Evolutionary conservation across 306 rosid genomes (phyloP).

Genomic region (Canavalia ensiformis): DNA sequence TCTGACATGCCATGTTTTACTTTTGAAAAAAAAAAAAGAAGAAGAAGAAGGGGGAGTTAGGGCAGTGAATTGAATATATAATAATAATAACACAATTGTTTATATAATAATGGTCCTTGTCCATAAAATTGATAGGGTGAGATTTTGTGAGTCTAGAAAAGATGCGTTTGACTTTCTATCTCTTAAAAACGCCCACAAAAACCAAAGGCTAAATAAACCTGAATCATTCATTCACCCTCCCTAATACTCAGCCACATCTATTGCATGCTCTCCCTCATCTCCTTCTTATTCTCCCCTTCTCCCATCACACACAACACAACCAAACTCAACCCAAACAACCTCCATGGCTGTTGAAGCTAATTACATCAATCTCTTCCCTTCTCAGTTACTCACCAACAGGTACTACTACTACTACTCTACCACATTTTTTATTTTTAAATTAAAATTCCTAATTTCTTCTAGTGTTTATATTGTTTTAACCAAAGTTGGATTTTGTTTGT

Average conservation of each 20-base stretch:
- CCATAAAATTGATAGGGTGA: background rate
- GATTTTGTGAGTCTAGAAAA: conserved; percentile 49
- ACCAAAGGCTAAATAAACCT: conserved; percentile 53
- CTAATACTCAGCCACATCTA: conserved; percentile 52
- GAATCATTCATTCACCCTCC: conserved; percentile 47
- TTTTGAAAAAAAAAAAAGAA: conserved; percentile 18
- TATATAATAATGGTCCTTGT: background rate
- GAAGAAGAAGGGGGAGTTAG: too few species aligned
- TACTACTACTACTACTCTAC: conserved; percentile 6
- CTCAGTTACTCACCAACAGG: conserved; percentile 67
- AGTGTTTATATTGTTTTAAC: background rate
- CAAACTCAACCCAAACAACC: conserved; percentile 29
- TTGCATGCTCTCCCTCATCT: conserved; percentile 64
- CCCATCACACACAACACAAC: background rate
- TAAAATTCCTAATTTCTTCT: background rate
- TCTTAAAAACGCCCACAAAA: conserved; percentile 40
- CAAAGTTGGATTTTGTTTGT: background rate
- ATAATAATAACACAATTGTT: background rate
- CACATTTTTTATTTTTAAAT: background rate
- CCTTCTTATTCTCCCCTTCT: conserved; percentile 38
- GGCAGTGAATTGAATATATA: background rate
- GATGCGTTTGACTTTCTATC: conserved; percentile 66
- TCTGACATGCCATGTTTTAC: conserved; percentile 57
- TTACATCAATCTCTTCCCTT: conserved; percentile 64
- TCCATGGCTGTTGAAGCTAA: conserved; percentile 89